Conservation (phyloP, 2,329 filamentous ascomycete genomes). For the Claviceps pazoutovae region DNA sequence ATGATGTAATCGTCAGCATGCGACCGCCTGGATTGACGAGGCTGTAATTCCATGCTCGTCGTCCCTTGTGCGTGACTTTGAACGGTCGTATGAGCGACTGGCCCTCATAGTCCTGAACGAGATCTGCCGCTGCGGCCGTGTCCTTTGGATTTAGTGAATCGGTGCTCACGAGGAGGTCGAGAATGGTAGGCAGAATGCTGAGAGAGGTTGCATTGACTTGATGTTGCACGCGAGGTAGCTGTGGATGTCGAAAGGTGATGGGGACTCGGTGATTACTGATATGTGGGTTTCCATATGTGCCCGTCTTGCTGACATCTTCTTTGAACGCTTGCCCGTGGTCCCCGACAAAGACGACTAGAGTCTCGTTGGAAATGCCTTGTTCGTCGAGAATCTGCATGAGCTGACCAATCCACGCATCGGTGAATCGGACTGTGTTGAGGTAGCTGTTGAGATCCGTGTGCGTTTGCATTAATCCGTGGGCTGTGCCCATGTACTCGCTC, state of each 20-base stretch:
- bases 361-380: constrained; percentile 19
- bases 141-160: constrained; percentile 17
- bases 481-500: constrained; percentile 13
- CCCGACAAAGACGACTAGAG: constrained; percentile 19
- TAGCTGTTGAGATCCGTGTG: constrained; percentile 16
- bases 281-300: constrained; percentile 18
- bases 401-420: constrained; percentile 18
- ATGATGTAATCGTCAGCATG: constrained; percentile 15
- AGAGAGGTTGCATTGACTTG: constrained; percentile 18
- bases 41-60: constrained; percentile 19
- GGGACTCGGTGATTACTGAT: constrained; percentile 21
- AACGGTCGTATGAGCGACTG: constrained; percentile 20
- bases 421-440: constrained; percentile 18
- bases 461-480: constrained; percentile 4
- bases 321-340: constrained; percentile 23
- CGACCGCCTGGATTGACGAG: constrained; percentile 18
- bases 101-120: constrained; percentile 21
- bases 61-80: constrained; percentile 8
- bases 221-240: constrained; percentile 14
- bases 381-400: constrained; percentile 19
- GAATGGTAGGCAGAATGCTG: constrained; percentile 21
- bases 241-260: constrained; percentile 19
- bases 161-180: constrained; percentile 21
- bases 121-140: constrained; percentile 13
- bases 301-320: constrained; percentile 16